A percentile compares a stretch with the other conserved stretches of the same genome.
phyloP scores from a whole-genome alignment of 108 stramenopile species.

The Nitzschia sp. region DNA sequence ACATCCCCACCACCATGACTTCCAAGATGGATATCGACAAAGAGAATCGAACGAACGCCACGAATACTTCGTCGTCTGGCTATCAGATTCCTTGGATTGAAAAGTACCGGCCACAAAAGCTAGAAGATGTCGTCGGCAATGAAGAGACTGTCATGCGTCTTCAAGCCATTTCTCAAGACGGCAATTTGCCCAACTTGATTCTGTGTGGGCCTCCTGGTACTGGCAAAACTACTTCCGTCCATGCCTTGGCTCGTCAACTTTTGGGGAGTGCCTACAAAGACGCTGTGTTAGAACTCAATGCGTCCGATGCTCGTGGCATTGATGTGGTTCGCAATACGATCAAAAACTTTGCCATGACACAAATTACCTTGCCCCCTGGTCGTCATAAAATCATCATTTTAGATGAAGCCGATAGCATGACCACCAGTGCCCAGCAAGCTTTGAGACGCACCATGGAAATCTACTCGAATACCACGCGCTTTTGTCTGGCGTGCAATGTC shows the following conservation, averaged over 20 bases:
- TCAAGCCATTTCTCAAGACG: conserved; percentile 91
- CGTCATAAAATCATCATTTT: conserved; percentile 98
- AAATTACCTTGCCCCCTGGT: conserved; percentile 75
- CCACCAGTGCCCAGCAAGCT: conserved; percentile 97
- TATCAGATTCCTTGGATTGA: conserved; percentile 97
- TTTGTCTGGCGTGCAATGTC: conserved; percentile 98
- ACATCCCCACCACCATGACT: no score
- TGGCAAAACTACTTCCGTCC: conserved; percentile 91
- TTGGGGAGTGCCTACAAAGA: conserved; percentile 78
- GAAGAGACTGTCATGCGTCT: conserved; percentile 93
- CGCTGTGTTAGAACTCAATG: conserved; percentile 93
- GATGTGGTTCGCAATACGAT: conserved; percentile 98
- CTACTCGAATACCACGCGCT: conserved; percentile 96
- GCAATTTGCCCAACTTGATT: conserved; percentile 98
- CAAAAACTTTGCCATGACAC: conserved; percentile 98
- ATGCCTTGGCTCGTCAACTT: conserved; percentile 87
- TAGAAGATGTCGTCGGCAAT: conserved; percentile 97
- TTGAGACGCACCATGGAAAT: conserved; percentile 98
- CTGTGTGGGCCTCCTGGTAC: conserved; percentile 93
- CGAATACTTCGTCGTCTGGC: conserved; percentile 10
- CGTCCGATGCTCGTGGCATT: conserved; percentile 97
- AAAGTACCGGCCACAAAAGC: conserved; percentile 87
- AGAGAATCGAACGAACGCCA: background rate
- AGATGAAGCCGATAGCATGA: conserved; percentile 99
- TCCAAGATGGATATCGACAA: conserved; percentile 9